Conservation (phyloP, 495 filamentous ascomycete genomes). For the Cercophora newfieldiana region DNA sequence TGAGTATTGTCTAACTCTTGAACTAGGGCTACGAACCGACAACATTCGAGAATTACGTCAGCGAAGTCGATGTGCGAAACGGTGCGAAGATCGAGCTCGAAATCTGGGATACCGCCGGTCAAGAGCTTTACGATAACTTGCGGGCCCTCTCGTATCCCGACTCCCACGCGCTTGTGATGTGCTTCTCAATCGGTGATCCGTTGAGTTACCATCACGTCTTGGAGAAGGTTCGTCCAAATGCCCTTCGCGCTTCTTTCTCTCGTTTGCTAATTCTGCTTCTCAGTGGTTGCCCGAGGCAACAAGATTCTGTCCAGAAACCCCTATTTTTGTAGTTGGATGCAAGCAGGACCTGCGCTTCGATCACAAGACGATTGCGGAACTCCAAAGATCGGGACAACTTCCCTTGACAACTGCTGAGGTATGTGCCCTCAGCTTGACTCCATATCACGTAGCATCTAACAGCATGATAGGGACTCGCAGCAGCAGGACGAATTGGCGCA, state of each 20-base stretch:
- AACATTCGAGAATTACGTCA: background rate
- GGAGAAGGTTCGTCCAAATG: background rate
- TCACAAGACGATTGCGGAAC: background rate
- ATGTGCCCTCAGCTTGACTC: too few relatives aligned
- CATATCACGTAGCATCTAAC: too few relatives aligned
- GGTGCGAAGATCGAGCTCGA: background rate
- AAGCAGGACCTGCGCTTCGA: background rate
- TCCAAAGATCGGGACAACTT: background rate
- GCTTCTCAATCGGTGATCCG: background rate
- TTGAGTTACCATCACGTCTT: background rate
- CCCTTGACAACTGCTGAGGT: background rate
- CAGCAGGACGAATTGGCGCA: background rate
- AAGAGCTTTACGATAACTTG: background rate
- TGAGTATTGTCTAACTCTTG: too few relatives aligned
- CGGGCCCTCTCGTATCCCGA: background rate
- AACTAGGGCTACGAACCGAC: background rate
- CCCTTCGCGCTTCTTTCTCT: background rate
- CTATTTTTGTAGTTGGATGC: background rate
- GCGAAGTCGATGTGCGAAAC: background rate
- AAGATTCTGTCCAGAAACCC: background rate
- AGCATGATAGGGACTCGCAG: background rate
- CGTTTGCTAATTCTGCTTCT: background rate
- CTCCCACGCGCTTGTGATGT: background rate
- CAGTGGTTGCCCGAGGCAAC: background rate
- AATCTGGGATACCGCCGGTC: background rate